Evolutionary conservation across 2,329 filamentous ascomycete species (phyloP), one percentile per base, ranked within the genome.

Genomic region (Monosporascus sp.): DNA sequence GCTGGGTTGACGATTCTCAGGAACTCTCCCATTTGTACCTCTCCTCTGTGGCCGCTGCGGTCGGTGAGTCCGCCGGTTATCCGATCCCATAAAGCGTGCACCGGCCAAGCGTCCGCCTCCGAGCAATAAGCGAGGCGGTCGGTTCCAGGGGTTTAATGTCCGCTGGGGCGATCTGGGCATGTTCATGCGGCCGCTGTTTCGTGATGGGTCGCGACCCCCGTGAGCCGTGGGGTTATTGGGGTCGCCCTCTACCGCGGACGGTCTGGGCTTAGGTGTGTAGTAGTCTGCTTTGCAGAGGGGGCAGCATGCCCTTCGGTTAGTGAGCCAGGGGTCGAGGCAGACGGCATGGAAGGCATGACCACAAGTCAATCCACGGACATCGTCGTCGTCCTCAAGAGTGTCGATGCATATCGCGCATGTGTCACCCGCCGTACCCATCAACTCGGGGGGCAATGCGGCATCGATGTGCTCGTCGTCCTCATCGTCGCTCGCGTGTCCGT

Each of bases 241-340:
- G 37, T 71, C 72, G 24, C 72, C 70, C 37, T 76, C 75, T 15
- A 73, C 70, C 11, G 74, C 70, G 9, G 70, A 67, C 3, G 88
- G 78, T 17, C 90, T 88, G 49, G 91, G 90, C 72, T 97, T 97
- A 0, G 94, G 93, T 3, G 90, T 87, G 70, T 96, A 97, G 70
- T 97, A 99, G 67, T 99, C 94, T 41, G 93, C 90, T 74, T 99
- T 99, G 78, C 94, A 99, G 6, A 99, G 84, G 6, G 94, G 94
- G 69, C 94, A 99, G 75, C 93, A 97, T 25, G 94, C 94, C 60
- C 93, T 87, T 58, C 94, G 84, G 66, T 89, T 92, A 9, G 94
- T 99, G 58, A 99, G 75, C 94, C 94, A 99, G 11, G 94, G 94
- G 63, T 99, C 94, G 48, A 99, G 83, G 67, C 94, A 99, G 39